These are phyloP conservation scores for Aspergillus bridgeri DNA, from an alignment of 495 filamentous ascomycete genomes.

Conservation along the genomic window DNA sequence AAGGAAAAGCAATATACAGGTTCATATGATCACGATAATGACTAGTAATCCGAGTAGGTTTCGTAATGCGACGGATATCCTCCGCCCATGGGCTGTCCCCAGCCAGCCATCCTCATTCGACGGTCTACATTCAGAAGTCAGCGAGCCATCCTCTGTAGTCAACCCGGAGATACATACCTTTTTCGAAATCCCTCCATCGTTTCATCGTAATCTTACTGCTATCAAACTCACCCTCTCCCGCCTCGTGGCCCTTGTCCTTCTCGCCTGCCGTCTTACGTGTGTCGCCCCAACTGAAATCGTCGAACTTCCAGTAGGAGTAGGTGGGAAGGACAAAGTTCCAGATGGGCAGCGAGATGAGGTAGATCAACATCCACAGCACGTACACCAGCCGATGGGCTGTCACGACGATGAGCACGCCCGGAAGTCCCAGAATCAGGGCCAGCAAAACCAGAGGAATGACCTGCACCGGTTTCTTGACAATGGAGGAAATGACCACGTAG, in stretches of 20 bases:
- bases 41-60: conserved; percentile 18
- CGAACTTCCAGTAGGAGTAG: conserved; percentile 99
- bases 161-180: conserved; percentile 44
- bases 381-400: conserved; percentile 96
- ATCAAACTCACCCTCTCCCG: conserved; percentile 94
- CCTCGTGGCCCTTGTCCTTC: conserved; percentile 77
- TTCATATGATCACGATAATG: background rate
- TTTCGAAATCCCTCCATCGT: conserved; percentile 95
- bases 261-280: conserved; percentile 94
- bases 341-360: conserved; percentile 86
- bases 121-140: conserved; percentile 18
- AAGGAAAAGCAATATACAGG: background rate
- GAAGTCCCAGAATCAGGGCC: conserved; percentile 88
- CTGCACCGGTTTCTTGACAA: conserved; percentile 77
- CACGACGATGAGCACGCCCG: conserved; percentile 87
- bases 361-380: conserved; percentile 95
- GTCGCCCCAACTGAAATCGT: conserved; percentile 99
- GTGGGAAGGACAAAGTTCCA: conserved; percentile 97
- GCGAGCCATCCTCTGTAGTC: background rate
- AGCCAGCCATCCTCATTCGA: conserved; percentile 20
- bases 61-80: conserved; percentile 18
- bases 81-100: conserved; percentile 10
- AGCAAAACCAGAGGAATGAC: conserved; percentile 90
- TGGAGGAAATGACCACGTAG: conserved; percentile 89
- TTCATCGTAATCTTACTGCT: conserved; percentile 98